A percentile compares a stretch with the other conserved stretches of the same genome.
Conservation (phyloP, 768 basidiomycete genomes). For the Ramaria rubella region DNA sequence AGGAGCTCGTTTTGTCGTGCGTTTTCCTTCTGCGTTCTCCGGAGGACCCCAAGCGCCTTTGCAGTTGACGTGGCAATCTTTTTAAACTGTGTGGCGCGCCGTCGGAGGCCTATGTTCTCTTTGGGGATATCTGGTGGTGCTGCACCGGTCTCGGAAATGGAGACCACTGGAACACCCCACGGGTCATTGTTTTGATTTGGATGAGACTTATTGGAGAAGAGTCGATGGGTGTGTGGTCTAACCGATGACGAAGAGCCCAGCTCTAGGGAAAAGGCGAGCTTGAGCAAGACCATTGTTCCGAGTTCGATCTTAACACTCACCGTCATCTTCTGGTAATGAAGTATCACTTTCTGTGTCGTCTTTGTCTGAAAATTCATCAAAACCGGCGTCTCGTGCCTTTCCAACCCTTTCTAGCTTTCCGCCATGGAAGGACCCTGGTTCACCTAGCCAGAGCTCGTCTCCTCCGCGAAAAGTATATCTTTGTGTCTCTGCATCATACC, state of each 20-base stretch:
- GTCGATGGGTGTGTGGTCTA: not conserved
- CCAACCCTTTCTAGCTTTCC: conserved; percentile 1
- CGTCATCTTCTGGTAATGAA: not conserved
- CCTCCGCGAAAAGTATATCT: conserved; percentile 37
- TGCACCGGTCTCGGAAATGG: conserved; percentile 1
- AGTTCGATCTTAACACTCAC: not conserved
- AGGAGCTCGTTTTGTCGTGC: too few species aligned
- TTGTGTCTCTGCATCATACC: conserved; percentile 48
- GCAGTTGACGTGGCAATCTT: not conserved
- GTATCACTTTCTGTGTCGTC: not conserved
- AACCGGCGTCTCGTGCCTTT: not conserved
- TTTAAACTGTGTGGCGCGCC: not conserved
- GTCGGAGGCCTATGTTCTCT: not conserved
- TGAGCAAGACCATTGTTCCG: not conserved
- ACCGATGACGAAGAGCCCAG: not conserved
- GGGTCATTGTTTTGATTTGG: not conserved
- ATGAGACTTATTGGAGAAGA: not conserved
- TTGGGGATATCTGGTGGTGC: not conserved
- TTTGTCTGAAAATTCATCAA: not conserved
- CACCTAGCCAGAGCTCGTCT: conserved; percentile 4
- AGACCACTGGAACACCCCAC: not conserved
- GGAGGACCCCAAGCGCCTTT: not conserved
- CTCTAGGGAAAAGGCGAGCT: not conserved
- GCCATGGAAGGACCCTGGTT: conserved; percentile 5
- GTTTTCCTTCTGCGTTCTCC: too few species aligned